These are phyloP conservation scores for Lentinula aciculospora DNA, from an alignment of 768 basidiomycete species.

Conservation along the genomic window DNA sequence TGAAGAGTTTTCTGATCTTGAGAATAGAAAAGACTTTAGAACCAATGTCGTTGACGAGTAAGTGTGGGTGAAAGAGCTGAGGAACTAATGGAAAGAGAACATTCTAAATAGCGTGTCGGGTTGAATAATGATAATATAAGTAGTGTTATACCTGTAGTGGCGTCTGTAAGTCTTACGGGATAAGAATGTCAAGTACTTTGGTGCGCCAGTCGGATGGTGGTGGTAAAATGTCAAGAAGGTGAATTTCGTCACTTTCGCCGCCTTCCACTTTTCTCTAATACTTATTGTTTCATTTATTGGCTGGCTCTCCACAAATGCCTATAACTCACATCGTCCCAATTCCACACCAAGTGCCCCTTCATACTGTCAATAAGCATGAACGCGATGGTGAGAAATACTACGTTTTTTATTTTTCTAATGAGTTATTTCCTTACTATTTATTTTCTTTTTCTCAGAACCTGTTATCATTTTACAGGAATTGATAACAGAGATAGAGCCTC, in stretches of 20 bases:
- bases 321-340: conserved; percentile 22
- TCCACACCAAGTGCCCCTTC: background rate
- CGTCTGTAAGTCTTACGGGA: background rate
- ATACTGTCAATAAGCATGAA: conserved; percentile 5
- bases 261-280: background rate
- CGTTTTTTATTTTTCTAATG: background rate
- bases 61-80: conserved; percentile 14
- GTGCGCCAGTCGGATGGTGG: background rate
- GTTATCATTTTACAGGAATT: conserved; percentile 48
- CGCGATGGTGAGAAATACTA: conserved; percentile 1
- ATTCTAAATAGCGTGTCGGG: background rate
- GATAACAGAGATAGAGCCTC: conserved; percentile 26
- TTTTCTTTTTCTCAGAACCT: conserved; percentile 26
- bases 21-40: conserved; percentile 31
- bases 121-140: background rate
- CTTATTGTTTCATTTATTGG: background rate
- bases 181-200: background rate
- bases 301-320: conserved; percentile 20
- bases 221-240: background rate
- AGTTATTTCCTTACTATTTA: conserved; percentile 7
- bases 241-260: background rate
- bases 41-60: conserved; percentile 30
- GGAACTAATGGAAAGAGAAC: background rate
- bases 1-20: conserved; percentile 37
- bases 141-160: background rate